Percentiles rank a stretch among this genome's conserved stretches.
Conservation (phyloP, 2,329 filamentous ascomycete species). For the Pseudogymnoascus destructans region DNA sequence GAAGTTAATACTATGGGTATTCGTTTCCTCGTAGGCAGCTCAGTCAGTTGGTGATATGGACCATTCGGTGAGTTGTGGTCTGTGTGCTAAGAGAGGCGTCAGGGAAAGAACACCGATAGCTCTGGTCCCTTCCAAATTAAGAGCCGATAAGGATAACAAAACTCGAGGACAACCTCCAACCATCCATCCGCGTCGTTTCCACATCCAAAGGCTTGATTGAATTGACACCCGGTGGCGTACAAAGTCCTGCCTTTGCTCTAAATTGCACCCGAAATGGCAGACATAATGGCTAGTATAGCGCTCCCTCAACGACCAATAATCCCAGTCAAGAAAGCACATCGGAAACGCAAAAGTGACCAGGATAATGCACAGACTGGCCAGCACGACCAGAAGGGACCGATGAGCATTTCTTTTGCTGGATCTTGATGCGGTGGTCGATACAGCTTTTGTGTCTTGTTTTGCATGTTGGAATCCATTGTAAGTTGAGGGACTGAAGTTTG, state of each 20-base stretch:
- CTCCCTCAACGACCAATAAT: conserved; percentile 2
- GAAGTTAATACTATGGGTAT: not conserved
- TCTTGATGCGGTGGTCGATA: too few relatives aligned
- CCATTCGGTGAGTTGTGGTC: not conserved
- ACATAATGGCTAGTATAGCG: not conserved
- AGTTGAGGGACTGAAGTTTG: too few relatives aligned
- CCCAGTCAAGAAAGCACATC: not conserved
- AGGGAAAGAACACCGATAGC: not conserved
- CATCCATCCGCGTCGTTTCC: not conserved
- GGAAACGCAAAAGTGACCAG: conserved; percentile 5
- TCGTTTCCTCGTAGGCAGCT: not conserved
- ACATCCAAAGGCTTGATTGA: not conserved
- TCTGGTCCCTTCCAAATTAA: not conserved
- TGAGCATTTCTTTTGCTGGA: too few relatives aligned
- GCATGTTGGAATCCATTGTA: too few relatives aligned
- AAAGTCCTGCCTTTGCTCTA: not conserved
- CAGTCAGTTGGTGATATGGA: not conserved
- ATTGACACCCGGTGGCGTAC: not conserved
- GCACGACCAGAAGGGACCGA: not conserved
- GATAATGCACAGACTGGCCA: conserved; percentile 4
- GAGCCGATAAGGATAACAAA: conserved; percentile 6
- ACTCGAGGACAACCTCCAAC: not conserved
- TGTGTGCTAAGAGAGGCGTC: not conserved
- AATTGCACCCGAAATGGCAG: not conserved
- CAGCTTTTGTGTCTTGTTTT: too few relatives aligned